Evolutionary conservation across 805 yeast genomes (phyloP), one percentile per base, ranked within the genome.

Genomic region (Metschnikowia proteae): DNA sequence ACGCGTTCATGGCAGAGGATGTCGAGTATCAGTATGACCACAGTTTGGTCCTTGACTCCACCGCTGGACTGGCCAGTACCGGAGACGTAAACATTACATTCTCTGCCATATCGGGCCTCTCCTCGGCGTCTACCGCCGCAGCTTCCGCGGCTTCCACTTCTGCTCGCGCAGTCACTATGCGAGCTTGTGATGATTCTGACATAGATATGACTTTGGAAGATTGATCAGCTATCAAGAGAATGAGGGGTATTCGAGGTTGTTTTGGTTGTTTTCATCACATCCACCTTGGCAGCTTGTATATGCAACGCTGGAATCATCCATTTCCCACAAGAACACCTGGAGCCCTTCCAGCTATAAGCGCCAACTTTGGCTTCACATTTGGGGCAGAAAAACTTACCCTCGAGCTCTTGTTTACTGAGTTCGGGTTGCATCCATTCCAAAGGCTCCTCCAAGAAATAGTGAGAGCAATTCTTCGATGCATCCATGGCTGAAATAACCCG

Each of bases 221-320:
- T 27, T 49, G 53, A 51, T 51, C 40, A 9, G 25, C 23, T 11
- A 4, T 6, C 10, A 26, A 25, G 7, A 10, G 17, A 26, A 5
- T 30, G 36, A 3, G 36, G 22, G 34, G 13, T 11, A 26, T 33
- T 38, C n/a, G 27, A 42, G 10, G n/a, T 9, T 32, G 37, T 6
- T 26, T 33, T 26, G 30, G 9, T 43, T 22, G 30, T 11, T 37
- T 56, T 64, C 45, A 82, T 73, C 51, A 81, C 80, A 62, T 92
- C 97, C 4, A 88, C 92, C 63, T 88, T 87, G 5, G 90, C 85
- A 28, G 83, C 73, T 64, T 84, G 90, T 47, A 94, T 66, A 63
- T 87, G 88, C 51, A 94, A 77, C 1, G 96, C 95, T 0, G 99
- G 99, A 7, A 88, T 79, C 75, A 92, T 84, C 99, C 99, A 94